phyloP scores from a whole-genome alignment of 768 basidiomycete species.

The Tylopilus rubrobrunneus region DNA sequence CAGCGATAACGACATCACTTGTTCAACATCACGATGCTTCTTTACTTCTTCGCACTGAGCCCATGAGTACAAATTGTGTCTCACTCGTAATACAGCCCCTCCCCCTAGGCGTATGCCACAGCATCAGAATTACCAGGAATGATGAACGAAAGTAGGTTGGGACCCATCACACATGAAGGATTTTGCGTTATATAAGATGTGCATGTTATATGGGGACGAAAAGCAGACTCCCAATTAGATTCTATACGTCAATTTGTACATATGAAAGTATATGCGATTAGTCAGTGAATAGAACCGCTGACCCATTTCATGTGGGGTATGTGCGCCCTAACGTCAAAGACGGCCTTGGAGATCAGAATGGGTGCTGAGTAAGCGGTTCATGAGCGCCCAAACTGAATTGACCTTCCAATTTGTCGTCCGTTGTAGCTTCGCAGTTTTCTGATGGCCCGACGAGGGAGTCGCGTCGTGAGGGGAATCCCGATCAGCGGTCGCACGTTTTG shows the following conservation, averaged over 20 bases:
- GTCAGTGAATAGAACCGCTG: slow-evolving; percentile 88
- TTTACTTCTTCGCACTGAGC: slow-evolving; percentile 1
- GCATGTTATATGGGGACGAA: not conserved
- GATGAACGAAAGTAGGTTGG: not conserved
- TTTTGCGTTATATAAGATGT: not conserved
- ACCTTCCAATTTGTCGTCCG: slow-evolving; percentile 7
- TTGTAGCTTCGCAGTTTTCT: slow-evolving; percentile 14
- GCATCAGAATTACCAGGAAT: too few species aligned
- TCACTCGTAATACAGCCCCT: too few species aligned
- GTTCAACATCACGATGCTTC: slow-evolving; percentile 44
- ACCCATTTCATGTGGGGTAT: slow-evolving; percentile 98
- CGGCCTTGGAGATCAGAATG: slow-evolving; percentile 85
- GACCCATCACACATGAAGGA: not conserved
- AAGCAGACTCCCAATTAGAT: not conserved
- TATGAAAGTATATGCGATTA: slow-evolving; percentile 87
- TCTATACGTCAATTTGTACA: slow-evolving; percentile 31
- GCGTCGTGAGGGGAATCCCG: slow-evolving; percentile 3
- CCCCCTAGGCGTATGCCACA: too few species aligned
- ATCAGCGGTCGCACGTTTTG: slow-evolving; percentile 1
- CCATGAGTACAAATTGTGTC: not conserved
- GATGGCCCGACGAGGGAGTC: slow-evolving; percentile 6
- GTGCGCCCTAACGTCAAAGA: slow-evolving; percentile 69
- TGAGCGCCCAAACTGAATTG: slow-evolving; percentile 1
- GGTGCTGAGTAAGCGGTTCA: slow-evolving; percentile 63
- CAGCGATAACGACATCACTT: slow-evolving; percentile 90